Conservation (phyloP, 495 filamentous ascomycete species). For the Aspergillus incahuasiensis region DNA sequence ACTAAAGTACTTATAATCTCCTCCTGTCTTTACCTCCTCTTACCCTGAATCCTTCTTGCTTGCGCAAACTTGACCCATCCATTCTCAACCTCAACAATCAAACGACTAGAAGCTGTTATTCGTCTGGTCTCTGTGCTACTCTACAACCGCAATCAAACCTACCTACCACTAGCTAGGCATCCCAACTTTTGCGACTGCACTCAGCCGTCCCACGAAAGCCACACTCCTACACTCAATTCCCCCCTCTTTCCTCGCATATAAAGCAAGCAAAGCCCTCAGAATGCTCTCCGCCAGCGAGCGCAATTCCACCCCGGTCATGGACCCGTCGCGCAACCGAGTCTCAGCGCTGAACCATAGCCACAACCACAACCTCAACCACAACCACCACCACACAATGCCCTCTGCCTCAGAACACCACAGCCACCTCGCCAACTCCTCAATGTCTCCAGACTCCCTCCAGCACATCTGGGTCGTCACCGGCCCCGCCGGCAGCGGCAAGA, state of each 20-base stretch:
- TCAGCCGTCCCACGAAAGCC: background rate
- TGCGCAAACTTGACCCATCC: background rate
- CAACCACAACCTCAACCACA: constrained; percentile 10
- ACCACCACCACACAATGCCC: constrained; percentile 11
- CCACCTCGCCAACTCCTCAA: background rate
- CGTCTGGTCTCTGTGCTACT: no score
- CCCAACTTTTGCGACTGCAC: background rate
- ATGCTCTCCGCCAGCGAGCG: constrained; percentile 46
- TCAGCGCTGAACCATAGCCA: constrained; percentile 10
- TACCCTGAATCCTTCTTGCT: background rate
- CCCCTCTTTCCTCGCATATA: background rate
- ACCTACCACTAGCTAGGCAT: background rate
- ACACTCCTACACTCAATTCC: background rate
- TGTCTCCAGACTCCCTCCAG: constrained; percentile 41
- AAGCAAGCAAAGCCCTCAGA: constrained; percentile 9
- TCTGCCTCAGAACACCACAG: constrained; percentile 13
- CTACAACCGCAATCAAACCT: background rate
- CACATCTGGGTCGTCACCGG: constrained; percentile 99
- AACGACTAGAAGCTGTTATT: background rate
- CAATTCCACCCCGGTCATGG: constrained; percentile 21
- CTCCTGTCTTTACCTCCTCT: background rate
- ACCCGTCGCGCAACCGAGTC: constrained; percentile 21
- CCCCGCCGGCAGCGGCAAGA: constrained; percentile 95
- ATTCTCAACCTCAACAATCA: background rate
- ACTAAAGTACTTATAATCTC: background rate